Evolutionary conservation across 306 rosid genomes (phyloP).

Genomic region (Datisca glomerata): DNA sequence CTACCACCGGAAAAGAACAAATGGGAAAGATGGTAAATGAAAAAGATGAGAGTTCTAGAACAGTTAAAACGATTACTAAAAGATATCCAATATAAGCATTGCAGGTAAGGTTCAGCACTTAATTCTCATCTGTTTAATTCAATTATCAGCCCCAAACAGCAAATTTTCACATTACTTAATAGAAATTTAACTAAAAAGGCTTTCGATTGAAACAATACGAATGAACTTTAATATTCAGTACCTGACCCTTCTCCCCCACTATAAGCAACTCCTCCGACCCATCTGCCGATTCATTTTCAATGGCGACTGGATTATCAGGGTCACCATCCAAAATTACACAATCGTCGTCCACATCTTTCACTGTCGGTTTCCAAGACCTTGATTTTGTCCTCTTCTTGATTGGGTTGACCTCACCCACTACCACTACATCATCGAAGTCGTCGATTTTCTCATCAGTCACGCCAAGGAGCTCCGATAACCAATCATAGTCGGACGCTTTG

Average conservation of each 20-base stretch:
- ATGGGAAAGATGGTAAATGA: no score
- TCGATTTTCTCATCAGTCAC: slow-evolving; percentile 15
- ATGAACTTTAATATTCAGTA: no score
- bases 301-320: slow-evolving; percentile 34
- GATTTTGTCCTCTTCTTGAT: slow-evolving; percentile 8
- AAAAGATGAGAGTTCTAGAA: no score
- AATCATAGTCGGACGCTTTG: slow-evolving; percentile 13
- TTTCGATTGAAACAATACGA: no score
- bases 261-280: slow-evolving; percentile 57
- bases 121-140: no score
- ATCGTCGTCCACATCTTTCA: slow-evolving; percentile 35
- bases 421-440: slow-evolving; percentile 39
- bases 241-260: slow-evolving; percentile 80
- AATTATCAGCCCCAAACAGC: no score
- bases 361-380: slow-evolving; percentile 21
- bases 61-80: no score
- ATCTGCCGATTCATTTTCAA: slow-evolving; percentile 17
- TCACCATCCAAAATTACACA: slow-evolving; percentile 65
- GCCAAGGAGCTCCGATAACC: slow-evolving; percentile 33
- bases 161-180: no score
- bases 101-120: no score
- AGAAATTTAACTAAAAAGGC: no score
- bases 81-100: no score
- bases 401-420: slow-evolving; percentile 31
- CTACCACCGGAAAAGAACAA: no score